Percentiles rank a stretch among this genome's conserved stretches.
Conservation (phyloP, 495 filamentous ascomycete species). For the Aspergillus heteromorphus region DNA sequence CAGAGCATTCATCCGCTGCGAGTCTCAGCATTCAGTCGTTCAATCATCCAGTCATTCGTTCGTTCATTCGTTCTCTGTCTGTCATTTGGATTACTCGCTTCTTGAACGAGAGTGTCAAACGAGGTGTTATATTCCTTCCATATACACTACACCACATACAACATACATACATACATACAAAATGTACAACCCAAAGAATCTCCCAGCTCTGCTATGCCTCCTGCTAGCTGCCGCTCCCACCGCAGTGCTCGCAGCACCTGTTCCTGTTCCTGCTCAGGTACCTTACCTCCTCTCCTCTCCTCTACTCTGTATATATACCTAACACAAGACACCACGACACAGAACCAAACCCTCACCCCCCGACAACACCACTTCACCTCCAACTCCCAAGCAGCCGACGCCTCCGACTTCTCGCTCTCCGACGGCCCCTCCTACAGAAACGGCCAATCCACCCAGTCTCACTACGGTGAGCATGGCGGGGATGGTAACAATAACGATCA, state of each 20-base stretch:
- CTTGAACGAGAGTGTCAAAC: background rate
- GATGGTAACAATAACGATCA: too few species aligned
- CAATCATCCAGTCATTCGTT: constrained; percentile 13
- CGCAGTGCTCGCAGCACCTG: constrained; percentile 29
- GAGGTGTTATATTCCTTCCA: constrained; percentile 10
- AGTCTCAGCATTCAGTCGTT: constrained; percentile 11
- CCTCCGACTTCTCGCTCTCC: constrained; percentile 24
- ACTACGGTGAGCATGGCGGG: constrained; percentile 8
- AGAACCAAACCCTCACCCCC: constrained; percentile 3
- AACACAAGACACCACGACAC: background rate
- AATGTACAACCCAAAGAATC: constrained; percentile 31
- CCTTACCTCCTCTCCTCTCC: background rate
- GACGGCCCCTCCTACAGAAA: constrained; percentile 22
- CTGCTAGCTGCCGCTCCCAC: constrained; percentile 30
- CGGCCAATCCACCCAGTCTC: constrained; percentile 15
- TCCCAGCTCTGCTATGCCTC: constrained; percentile 33
- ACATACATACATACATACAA: constrained; percentile 17
- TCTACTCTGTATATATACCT: background rate
- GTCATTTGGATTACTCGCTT: constrained; percentile 15
- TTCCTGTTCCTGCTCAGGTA: constrained; percentile 16
- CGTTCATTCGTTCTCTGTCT: constrained; percentile 15
- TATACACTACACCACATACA: constrained; percentile 5
- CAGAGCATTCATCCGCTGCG: constrained; percentile 1
- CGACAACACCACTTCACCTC: constrained; percentile 15
- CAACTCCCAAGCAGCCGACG: constrained; percentile 24